Base-by-base conservation (phyloP, 257 asterid species). In the Solanum acaule region DNA sequence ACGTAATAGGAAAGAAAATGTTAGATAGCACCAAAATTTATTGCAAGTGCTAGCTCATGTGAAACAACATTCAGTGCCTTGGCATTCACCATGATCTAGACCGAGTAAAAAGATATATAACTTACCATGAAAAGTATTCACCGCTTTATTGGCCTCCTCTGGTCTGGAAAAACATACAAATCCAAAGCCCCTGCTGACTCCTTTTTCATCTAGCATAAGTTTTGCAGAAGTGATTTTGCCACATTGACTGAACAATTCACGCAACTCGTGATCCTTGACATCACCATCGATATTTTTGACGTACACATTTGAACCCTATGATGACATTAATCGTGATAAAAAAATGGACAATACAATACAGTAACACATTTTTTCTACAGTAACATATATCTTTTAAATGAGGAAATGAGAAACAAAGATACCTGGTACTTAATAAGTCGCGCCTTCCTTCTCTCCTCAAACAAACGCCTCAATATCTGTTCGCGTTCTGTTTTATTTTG, bases 151-250 rank as follows among this genome's bases (percentile, higher is more conserved):
- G 44, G 98, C 98, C 91, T 95, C 98, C 88, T 93, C 96, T 10
- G 96, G 95, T 7, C 89, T 90, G 79, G 98, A 93, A 93, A 94
- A 96, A 94, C 98, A 96, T 85, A 95, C 96, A 91, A 96, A 96
- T 86, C 98, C 99, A 90, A 94, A 95, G 86, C 98, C 99, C 90
- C 92, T 95, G 90, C 96, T 93, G 61, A 93, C 63, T 88, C 98
- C 98, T 89, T 93, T 94, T 29, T 94, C 96, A 89, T 96, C 98
- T 89, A 91, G 91, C 99, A 96, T 96, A 83, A 95, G 88, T 89
- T 92, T 95, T 22, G 92, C 98, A 38, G 98, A 96, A 77, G 95
- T 95, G 87, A 95, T 94, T 42, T 91, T 89, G 40, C 98, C 99
- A 92, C 98, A 96, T 56, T 81, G 87, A 88, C 95, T 94, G 78